phyloP scores from a whole-genome alignment of 768 basidiomycete genomes.

The Macrolepiota dolichaula region DNA sequence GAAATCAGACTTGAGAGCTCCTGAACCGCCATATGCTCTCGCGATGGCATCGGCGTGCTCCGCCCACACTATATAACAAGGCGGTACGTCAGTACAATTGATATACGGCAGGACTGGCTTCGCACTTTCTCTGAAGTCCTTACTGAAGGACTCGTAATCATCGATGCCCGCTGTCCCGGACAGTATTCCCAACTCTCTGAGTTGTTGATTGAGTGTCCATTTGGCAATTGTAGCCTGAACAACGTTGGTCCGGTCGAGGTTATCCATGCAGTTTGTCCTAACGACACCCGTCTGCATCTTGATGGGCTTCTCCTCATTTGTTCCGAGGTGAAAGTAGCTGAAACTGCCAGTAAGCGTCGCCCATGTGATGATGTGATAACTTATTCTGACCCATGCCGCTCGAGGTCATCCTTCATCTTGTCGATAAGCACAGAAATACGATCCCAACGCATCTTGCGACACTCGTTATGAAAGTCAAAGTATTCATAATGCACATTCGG shows the following conservation, averaged over 20 bases:
- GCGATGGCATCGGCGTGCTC: constrained; percentile 93
- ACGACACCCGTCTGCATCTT: constrained; percentile 73
- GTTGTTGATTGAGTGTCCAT: constrained; percentile 76
- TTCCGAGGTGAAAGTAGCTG: constrained; percentile 78
- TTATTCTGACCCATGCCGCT: constrained; percentile 57
- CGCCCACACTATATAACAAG: constrained; percentile 76
- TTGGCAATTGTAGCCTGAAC: constrained; percentile 90
- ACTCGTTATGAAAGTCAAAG: constrained; percentile 97
- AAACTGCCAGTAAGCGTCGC: background rate
- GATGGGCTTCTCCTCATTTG: constrained; percentile 40
- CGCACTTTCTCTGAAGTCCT: constrained; percentile 87
- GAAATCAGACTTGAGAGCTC: constrained; percentile 94
- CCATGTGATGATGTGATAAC: background rate
- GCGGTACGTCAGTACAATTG: background rate
- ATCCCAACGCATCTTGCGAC: constrained; percentile 93
- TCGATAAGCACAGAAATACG: constrained; percentile 83
- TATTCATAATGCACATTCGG: constrained; percentile 82
- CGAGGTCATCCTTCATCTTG: constrained; percentile 65
- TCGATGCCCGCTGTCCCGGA: constrained; percentile 71
- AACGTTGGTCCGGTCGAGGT: constrained; percentile 94
- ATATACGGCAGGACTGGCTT: constrained; percentile 4
- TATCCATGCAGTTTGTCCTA: constrained; percentile 98
- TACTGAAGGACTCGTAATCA: constrained; percentile 74
- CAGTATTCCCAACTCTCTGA: constrained; percentile 71
- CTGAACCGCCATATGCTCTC: constrained; percentile 90